Evolutionary conservation across 768 basidiomycete genomes (phyloP).

Genomic region (Naematelia encephala): DNA sequence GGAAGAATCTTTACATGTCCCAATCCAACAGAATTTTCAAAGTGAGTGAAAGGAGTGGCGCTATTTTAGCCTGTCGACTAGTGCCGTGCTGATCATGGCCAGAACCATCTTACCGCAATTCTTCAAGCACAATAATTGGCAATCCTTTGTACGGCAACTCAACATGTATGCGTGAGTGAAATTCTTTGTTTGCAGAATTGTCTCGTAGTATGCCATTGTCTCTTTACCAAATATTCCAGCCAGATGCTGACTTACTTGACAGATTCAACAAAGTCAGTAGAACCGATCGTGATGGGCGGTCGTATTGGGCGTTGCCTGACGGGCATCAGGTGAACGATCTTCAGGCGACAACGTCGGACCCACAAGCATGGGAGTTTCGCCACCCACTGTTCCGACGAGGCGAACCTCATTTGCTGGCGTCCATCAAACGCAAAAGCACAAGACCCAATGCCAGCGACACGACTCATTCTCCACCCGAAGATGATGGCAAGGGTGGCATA

Average conservation of each 20-base stretch:
- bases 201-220: too few relatives aligned
- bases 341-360: slow-evolving; percentile 37
- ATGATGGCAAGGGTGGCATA: slow-evolving; percentile 14
- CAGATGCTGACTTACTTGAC: background rate
- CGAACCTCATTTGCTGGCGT: slow-evolving; percentile 45
- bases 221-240: too few relatives aligned
- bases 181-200: background rate
- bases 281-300: background rate
- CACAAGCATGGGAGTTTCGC: slow-evolving; percentile 49
- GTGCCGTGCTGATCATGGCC: background rate
- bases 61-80: background rate
- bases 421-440: slow-evolving; percentile 47
- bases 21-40: slow-evolving; percentile 48
- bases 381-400: slow-evolving; percentile 49
- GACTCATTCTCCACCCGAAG: slow-evolving; percentile 28
- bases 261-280: slow-evolving; percentile 23
- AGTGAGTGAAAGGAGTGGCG: slow-evolving; percentile 27
- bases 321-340: slow-evolving; percentile 46
- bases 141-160: slow-evolving; percentile 83
- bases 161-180: slow-evolving; percentile 80
- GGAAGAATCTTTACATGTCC: slow-evolving; percentile 48
- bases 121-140: slow-evolving; percentile 98
- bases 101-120: slow-evolving; percentile 69
- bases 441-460: slow-evolving; percentile 20
- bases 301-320: slow-evolving; percentile 11